Evolutionary conservation across 1,284 basidiomycete genomes (phyloP).

Genomic region (Sutorius eximius): DNA sequence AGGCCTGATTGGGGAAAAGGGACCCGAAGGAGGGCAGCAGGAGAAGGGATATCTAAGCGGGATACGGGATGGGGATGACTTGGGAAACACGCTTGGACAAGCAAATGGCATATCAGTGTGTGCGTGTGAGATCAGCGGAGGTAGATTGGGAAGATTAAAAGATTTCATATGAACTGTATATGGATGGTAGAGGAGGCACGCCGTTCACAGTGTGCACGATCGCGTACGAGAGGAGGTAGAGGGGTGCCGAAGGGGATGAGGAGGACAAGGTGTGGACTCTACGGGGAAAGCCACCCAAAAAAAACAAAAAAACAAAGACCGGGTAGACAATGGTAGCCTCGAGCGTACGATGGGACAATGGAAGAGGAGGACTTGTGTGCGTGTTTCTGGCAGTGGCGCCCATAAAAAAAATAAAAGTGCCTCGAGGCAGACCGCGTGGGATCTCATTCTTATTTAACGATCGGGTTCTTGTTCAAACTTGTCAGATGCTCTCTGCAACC

Average conservation of each 20-base stretch:
- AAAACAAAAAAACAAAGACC: too few relatives aligned
- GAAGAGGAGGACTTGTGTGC: neutral
- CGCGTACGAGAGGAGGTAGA: neutral
- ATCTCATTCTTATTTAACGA: slow-evolving; percentile 16
- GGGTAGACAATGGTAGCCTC: slow-evolving; percentile 5
- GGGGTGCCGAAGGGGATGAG: too few relatives aligned
- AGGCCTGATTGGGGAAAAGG: slow-evolving; percentile 17
- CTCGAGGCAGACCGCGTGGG: slow-evolving; percentile 22
- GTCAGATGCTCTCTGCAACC: slow-evolving; percentile 24
- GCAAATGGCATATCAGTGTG: neutral
- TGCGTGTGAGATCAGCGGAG: slow-evolving; percentile 7
- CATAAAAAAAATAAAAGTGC: slow-evolving; percentile 2
- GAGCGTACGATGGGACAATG: neutral
- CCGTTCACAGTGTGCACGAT: neutral
- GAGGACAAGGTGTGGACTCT: too few relatives aligned
- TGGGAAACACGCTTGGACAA: neutral
- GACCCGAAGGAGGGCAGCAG: neutral
- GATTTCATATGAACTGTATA: neutral
- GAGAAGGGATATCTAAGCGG: neutral
- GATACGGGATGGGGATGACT: slow-evolving; percentile 5
- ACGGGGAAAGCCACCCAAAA: too few relatives aligned
- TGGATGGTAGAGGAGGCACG: slow-evolving; percentile 9
- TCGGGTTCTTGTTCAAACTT: neutral
- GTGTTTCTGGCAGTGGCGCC: neutral
- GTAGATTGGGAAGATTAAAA: slow-evolving; percentile 1